Base-by-base conservation (phyloP, 2,329 filamentous ascomycete genomes). In the Sporothrix brasiliensis region DNA sequence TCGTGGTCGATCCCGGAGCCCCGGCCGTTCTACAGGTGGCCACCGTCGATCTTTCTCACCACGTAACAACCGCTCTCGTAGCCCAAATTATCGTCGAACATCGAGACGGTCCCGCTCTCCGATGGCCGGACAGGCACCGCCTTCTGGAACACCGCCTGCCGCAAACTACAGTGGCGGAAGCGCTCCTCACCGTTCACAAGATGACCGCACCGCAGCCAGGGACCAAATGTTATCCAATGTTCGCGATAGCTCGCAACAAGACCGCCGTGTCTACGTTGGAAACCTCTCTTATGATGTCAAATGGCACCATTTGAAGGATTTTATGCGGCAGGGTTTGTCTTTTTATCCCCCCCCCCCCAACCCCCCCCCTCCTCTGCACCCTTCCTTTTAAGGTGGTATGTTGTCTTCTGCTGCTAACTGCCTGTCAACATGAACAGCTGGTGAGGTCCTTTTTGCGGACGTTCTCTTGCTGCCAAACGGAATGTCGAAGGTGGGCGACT, bases 401-500 rank as follows among this genome's bases (percentile, higher is more conserved):
- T 19, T 24, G 21, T 41, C 9, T 27, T 4, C 13, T 21, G n/a
- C 16, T 47, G 41, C 39, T 63, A 44, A 63, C 21, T 19, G 10
- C 41, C 13, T 11, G 41, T 27, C n/a, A 47, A 63, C 83, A n/a
- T 10, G 13, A 27, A 63, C n/a, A 98, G 95, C 95, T 86, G 95
- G 95, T 88, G 94, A 98, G 83, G 95, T 99, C 82, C 89, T 98
- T 85, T 99, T 97, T 86, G 95, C 95, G 86, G 95, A 99, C 88
- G 95, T 99, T 80, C 90, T 99, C 84, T 88, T 97, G 83, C 93
- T 99, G 91, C 95, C 95, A 80, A 99, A 99, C 88, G 95, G 95
- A 94, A 99, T 99, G 95, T 98, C 94, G 92, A 99, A 99, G 94
- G 94, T 98, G 94, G 93, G 92, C 93, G 89, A 90, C 87, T 91